Conservation (phyloP, 202 grass and related monocot species). For the Tripidium arundinaceum region DNA sequence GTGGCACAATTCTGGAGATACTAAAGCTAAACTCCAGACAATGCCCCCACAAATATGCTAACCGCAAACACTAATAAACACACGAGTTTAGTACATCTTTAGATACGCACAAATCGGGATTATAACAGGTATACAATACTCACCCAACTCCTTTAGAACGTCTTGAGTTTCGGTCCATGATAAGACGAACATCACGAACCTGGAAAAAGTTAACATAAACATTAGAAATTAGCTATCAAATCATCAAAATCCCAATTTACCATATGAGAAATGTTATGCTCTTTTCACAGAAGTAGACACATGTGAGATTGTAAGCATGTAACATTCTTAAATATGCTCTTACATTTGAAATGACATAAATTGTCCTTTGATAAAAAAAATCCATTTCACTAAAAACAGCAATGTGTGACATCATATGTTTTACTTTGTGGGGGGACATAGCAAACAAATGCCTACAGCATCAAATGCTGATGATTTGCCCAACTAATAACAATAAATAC, state of each 20-base stretch:
- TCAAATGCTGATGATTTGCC: background rate
- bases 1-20: background rate
- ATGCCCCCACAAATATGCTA: background rate
- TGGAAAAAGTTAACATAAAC: conserved; percentile 23
- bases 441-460: background rate
- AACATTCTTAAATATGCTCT: background rate
- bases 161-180: conserved; percentile 93
- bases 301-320: background rate
- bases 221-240: background rate
- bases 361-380: background rate
- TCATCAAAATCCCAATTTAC: background rate
- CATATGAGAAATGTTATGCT: background rate
- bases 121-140: conserved; percentile 23
- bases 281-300: background rate
- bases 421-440: background rate
- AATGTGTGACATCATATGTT: background rate
- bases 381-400: conserved; percentile 16
- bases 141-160: conserved; percentile 99
- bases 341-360: background rate
- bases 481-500: background rate
- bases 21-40: background rate
- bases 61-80: background rate
- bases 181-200: conserved; percentile 98
- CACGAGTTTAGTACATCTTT: background rate
- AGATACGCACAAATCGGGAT: background rate